Evolutionary conservation across 1,139 yeast species (phyloP), one percentile per base, ranked within the genome.

Genomic region (Taphrina populina): DNA sequence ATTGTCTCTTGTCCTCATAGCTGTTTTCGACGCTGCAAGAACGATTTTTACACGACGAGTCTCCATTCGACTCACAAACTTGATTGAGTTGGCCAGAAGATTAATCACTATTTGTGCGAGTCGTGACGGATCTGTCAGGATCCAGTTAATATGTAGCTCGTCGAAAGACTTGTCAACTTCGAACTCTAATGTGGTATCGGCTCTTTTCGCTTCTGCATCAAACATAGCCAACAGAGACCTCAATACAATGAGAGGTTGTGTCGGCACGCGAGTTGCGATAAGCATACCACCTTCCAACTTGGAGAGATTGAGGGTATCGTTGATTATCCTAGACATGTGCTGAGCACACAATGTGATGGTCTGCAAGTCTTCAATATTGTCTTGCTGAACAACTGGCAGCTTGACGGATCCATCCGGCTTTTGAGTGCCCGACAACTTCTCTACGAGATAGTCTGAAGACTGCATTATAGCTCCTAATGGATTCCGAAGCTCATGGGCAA

Each of bases 1-100:
- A n/a, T n/a, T n/a, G n/a, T n/a, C 47, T 20, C 32, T 19, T 7
- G 47, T 43, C 2, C 6, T 37, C 36, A 30, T 43, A 10, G 47
- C 37, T 7, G 35, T 30, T 11, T 4, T 7, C 11, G 47, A 43
- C 24, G 47, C 47, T 17, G 26, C 47, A 10, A 43, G 36, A 10
- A 30, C 11, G 29, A 43, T 43, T 13, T 24, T 43, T 4, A 43
- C 37, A 6, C 2, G 13, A 2, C 37, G 35, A 3, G 23, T 19
- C 20, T 43, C 20, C 47, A 43, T 43, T 20, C 27, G 29, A 19
- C 37, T 21, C 6, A 46, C 52, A 21, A 35, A 36, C 35, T 49
- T 49, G 39, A 88, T 73, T 0, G 95, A 84, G 68, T 86, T 88
- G n/a, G 94, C 84, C 3, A 88, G 92, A 59, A 88, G 72, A 64